Conservation (phyloP, 768 basidiomycete species). For the Trichaptum fuscoviolaceum region DNA sequence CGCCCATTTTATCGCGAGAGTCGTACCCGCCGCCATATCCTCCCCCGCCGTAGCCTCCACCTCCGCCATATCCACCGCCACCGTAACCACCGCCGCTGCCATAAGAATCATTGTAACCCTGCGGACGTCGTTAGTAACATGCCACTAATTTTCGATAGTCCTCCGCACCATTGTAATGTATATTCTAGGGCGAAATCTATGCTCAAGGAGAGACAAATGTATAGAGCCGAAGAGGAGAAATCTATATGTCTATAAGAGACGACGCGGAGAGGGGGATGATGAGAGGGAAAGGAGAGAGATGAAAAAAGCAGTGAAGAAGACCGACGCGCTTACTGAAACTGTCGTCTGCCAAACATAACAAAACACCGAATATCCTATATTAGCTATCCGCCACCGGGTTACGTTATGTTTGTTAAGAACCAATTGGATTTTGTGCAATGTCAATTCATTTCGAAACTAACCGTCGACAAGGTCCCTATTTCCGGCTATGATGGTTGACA, state of each 20-base stretch:
- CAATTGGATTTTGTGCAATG: not conserved
- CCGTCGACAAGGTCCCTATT: not conserved
- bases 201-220: not conserved
- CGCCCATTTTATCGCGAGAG: constrained; percentile 68
- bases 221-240: constrained; percentile 12
- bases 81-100: constrained; percentile 35
- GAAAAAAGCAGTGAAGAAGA: not conserved
- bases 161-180: not conserved
- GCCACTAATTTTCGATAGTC: not conserved
- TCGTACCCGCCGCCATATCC: constrained; percentile 52
- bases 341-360: not conserved
- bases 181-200: not conserved
- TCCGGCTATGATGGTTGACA: not conserved
- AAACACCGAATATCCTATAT: not conserved
- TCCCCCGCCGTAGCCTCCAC: constrained; percentile 30
- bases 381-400: not conserved
- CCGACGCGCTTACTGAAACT: not conserved
- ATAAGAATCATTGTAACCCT: constrained; percentile 29
- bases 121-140: constrained; percentile 5
- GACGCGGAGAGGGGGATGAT: constrained; percentile 11
- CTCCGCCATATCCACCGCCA: constrained; percentile 29
- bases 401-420: no score
- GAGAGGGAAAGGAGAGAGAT: constrained; percentile 15
- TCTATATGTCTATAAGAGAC: constrained; percentile 13
- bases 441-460: not conserved